Conservation (phyloP, 495 filamentous ascomycete species). For the Chaetomium tenue region DNA sequence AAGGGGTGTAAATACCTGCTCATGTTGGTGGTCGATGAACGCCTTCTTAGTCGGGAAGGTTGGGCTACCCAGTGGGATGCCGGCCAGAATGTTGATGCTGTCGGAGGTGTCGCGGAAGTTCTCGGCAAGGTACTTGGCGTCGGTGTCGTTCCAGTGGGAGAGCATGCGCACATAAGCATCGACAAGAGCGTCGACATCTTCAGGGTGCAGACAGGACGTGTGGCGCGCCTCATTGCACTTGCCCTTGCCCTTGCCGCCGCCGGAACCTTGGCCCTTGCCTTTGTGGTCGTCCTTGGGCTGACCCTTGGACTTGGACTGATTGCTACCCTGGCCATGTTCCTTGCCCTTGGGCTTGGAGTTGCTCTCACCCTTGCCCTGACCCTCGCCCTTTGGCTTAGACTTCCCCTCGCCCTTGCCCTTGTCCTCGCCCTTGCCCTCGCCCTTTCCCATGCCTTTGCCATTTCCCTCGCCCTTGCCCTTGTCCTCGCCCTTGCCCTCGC, state of each 20-base stretch:
- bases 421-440: background rate
- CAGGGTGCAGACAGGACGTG: slow-evolving; percentile 22
- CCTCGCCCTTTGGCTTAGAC: background rate
- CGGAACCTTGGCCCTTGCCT: background rate
- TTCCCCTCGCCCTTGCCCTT: background rate
- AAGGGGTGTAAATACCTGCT: slow-evolving; percentile 14
- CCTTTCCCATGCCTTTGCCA: too few relatives aligned
- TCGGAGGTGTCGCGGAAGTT: slow-evolving; percentile 33
- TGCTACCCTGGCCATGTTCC: too few relatives aligned
- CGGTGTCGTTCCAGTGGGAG: slow-evolving; percentile 28
- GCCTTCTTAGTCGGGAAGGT: slow-evolving; percentile 34
- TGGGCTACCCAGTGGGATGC: slow-evolving; percentile 26
- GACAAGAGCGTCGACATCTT: slow-evolving; percentile 27
- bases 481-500: too few relatives aligned
- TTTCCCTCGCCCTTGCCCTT: too few relatives aligned
- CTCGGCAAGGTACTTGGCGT: slow-evolving; percentile 28
- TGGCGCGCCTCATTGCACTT: slow-evolving; percentile 8
- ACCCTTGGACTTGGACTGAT: background rate
- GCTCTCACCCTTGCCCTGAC: background rate
- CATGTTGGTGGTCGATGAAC: slow-evolving; percentile 28
- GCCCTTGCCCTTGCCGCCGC: background rate
- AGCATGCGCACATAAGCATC: slow-evolving; percentile 31
- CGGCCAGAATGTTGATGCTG: slow-evolving; percentile 36
- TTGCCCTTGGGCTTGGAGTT: background rate
- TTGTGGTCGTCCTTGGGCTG: background rate